Evolutionary conservation across 805 yeast species (phyloP), one percentile per base, ranked within the genome.

Genomic region (Kazachstania africana): DNA sequence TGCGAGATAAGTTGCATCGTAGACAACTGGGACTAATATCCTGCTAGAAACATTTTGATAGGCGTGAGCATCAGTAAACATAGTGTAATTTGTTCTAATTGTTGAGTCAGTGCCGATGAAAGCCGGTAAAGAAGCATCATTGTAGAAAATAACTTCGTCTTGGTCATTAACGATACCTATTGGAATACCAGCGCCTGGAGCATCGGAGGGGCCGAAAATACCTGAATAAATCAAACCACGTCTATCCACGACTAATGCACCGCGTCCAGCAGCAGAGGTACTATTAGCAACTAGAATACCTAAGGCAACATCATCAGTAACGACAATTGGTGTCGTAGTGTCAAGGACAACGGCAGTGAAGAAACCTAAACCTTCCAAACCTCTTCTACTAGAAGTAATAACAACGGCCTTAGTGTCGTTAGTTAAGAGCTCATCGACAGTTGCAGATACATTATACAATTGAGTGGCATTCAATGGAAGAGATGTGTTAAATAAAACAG

Each of bases 341-440:
- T 47, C 42, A 15, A 42, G 34, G 12, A 48, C 31, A 12, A 45
- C 39, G 20, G 49, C 38, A 26, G 44, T 34, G 31, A 46, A 50
- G 46, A 50, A 50, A 29, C 52, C 53, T 26, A 50, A 36, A 17
- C 45, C 35, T 36, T 45, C 54, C 16, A 50, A 27, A 12, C 50
- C 38, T n/a, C 35, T 35, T 19, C 31, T 36, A 19, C 37, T 35
- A n/a, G 45, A 38, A 9, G 46, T 32, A 16, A 50, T 34, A 15
- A 49, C 48, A 13, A 42, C 41, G 32, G 44, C 53, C 9, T 36
- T 38, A 24, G 40, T 35, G 5, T 27, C 19, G 10, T 34, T 36
- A 6, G 33, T 23, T 5, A 21, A 24, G 6, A 43, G n/a, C 8
- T 24, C 18, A 31, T 40, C 37, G 20, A 45, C 33, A 12, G 35